phyloP scores from a whole-genome alignment of 2,329 filamentous ascomycete species.

The Teratosphaeria pseudoeucalypti region DNA sequence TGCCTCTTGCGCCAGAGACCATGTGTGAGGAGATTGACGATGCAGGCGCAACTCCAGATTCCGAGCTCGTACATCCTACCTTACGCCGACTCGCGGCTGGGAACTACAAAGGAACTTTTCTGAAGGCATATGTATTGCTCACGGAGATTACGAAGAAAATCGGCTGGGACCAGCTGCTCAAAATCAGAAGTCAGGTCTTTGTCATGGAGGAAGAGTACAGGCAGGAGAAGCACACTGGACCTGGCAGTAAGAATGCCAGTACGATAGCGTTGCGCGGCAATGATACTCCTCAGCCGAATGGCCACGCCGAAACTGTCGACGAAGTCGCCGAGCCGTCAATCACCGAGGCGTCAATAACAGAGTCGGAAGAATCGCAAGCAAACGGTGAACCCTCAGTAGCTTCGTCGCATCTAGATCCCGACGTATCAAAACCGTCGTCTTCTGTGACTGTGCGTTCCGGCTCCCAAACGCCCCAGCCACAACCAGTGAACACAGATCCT shows the following conservation, averaged over 20 bases:
- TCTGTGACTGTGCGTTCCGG: conserved; percentile 24
- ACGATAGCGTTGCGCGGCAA: conserved; percentile 66
- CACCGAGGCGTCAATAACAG: conserved; percentile 21
- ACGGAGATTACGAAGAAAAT: conserved; percentile 96
- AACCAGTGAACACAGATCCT: conserved; percentile 36
- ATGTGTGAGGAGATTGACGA: conserved; percentile 94
- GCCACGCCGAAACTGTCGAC: conserved; percentile 26
- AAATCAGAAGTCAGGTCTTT: conserved; percentile 91
- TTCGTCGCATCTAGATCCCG: conserved; percentile 21
- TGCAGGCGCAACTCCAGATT: conserved; percentile 64
- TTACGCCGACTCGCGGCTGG: conserved; percentile 77
- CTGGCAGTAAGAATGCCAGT: conserved; percentile 61
- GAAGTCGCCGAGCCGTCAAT: conserved; percentile 25
- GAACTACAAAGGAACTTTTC: conserved; percentile 87
- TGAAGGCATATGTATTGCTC: conserved; percentile 85
- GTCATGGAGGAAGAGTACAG: conserved; percentile 99
- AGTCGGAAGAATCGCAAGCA: conserved; percentile 3
- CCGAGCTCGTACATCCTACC: conserved; percentile 78
- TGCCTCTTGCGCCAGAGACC: conserved; percentile 81
- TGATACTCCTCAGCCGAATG: conserved; percentile 42
- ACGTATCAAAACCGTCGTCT: conserved; percentile 25
- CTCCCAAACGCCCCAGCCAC: conserved; percentile 22
- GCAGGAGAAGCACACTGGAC: conserved; percentile 60
- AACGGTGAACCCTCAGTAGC: conserved; percentile 20
- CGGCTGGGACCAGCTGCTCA: conserved; percentile 92